Conservation (phyloP, 441 rosid species). For the Brassica hybrid region DNA sequence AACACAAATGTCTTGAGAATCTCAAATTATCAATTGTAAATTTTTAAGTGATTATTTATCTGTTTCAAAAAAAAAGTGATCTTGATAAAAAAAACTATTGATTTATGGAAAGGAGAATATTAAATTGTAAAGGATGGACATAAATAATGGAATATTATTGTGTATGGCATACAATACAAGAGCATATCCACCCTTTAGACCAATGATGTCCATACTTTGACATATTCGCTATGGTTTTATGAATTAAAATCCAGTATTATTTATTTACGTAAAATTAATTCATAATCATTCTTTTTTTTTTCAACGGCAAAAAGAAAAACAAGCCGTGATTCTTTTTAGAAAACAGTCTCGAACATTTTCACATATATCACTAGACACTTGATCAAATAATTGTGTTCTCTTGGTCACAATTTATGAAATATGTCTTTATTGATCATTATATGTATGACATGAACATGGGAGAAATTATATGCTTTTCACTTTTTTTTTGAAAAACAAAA, state of each 20-base stretch:
- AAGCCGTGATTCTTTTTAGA: not conserved
- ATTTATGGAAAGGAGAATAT: constrained; percentile 22
- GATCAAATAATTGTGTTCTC: not conserved
- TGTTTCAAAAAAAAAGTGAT: not conserved
- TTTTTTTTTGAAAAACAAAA: not conserved
- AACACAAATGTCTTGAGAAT: constrained; percentile 6
- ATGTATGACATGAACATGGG: not conserved
- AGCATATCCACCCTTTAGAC: constrained; percentile 36
- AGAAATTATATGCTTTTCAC: not conserved
- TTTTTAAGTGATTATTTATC: not conserved
- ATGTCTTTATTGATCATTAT: not conserved
- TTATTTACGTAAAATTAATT: not conserved
- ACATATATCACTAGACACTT: not conserved
- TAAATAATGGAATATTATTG: constrained; percentile 28
- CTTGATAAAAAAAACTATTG: not conserved
- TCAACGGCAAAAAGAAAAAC: not conserved
- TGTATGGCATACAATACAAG: constrained; percentile 30
- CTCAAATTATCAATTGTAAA: not conserved
- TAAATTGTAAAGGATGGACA: constrained; percentile 29
- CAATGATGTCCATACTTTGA: constrained; percentile 28
- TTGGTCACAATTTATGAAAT: not conserved
- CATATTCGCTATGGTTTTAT: constrained; percentile 9
- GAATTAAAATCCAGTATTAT: not conserved
- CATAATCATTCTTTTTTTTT: not conserved
- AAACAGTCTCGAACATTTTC: not conserved